Base-by-base conservation (phyloP, 139 green algal genomes). In the Eudorina sp. region DNA sequence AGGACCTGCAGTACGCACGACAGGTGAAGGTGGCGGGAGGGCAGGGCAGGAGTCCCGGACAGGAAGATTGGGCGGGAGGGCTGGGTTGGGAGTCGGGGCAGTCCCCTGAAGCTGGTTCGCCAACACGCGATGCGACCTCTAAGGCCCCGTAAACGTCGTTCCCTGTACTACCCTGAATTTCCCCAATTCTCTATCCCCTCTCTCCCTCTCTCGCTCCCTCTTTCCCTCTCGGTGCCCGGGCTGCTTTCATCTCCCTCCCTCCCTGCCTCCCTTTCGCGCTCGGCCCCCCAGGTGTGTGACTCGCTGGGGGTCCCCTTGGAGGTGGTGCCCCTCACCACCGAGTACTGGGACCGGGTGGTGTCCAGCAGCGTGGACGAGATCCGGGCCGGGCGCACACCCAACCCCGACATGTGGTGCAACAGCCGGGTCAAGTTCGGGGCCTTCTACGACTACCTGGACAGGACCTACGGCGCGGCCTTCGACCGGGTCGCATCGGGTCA, bases 361-460 rank as follows among this genome's bases (percentile, higher is more conserved):
- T 83, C 90, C 11, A 90, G 97, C 85, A 96, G 92, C 88, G 93
- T 99, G 38, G 53, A 38, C 0, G 95, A 99, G 87, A 98, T 99
- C 58, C 90, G 93, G 27, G 90, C 87, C 5, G 98, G 98, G 4
- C 93, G 96, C 62, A 99, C 98, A 8, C 98, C 98, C 51, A 99
- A 99, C 91, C 98, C 98, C 1, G 98, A 99, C 91, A 93, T 99
- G 41, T 92, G 99, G 6, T 99, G 98, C 95, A 99, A 99, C 94
- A 97, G 93, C 3, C 77, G 88, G 4, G 90, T 93, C 60, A 93
- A 93, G 84, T 91, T 92, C 38, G 89, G 98, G 11, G 97, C 97
- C 0, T 99, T 99, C 84, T 92, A 94, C 21, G 96, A 98, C 75
- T 93, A 96, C 80, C 86, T 99, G 36, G 93, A 96, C 19, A 1